Conservation (phyloP, 768 basidiomycete species). For the Xerocomellus chrysenteron region DNA sequence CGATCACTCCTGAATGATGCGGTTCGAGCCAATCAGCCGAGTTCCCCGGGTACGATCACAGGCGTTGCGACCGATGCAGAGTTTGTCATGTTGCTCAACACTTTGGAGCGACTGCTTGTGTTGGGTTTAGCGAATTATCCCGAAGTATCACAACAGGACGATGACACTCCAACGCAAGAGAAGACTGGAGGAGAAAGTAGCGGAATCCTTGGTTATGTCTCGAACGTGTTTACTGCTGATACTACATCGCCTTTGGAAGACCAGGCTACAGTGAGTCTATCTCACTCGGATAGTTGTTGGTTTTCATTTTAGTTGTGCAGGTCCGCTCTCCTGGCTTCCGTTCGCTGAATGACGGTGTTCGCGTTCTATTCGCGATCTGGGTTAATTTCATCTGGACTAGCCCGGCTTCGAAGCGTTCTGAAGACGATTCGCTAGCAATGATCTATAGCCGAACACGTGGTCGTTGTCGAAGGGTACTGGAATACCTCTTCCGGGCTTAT, state of each 20-base stretch:
- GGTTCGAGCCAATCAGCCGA: conserved; percentile 40
- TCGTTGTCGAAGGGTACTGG: conserved; percentile 77
- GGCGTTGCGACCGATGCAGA: conserved; percentile 73
- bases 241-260: conserved; percentile 50
- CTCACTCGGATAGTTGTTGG: not conserved
- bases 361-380: conserved; percentile 79
- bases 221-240: conserved; percentile 87
- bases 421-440: conserved; percentile 65
- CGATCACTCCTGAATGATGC: conserved; percentile 55
- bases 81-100: conserved; percentile 79
- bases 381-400: conserved; percentile 52
- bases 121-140: conserved; percentile 63
- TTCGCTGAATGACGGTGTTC: conserved; percentile 77
- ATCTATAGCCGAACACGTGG: conserved; percentile 65
- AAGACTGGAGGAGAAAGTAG: conserved; percentile 51
- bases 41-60: conserved; percentile 41
- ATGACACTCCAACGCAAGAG: conserved; percentile 53
- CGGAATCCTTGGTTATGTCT: conserved; percentile 86
- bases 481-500: conserved; percentile 81
- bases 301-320: conserved; percentile 28
- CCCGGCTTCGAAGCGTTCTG: conserved; percentile 46
- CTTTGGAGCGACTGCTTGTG: conserved; percentile 77
- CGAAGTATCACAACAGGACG: conserved; percentile 51
- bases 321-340: conserved; percentile 72
- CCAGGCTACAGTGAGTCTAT: conserved; percentile 51